phyloP scores from a whole-genome alignment of 176 grass and related monocot genomes.

The Saccharum officinarum region DNA sequence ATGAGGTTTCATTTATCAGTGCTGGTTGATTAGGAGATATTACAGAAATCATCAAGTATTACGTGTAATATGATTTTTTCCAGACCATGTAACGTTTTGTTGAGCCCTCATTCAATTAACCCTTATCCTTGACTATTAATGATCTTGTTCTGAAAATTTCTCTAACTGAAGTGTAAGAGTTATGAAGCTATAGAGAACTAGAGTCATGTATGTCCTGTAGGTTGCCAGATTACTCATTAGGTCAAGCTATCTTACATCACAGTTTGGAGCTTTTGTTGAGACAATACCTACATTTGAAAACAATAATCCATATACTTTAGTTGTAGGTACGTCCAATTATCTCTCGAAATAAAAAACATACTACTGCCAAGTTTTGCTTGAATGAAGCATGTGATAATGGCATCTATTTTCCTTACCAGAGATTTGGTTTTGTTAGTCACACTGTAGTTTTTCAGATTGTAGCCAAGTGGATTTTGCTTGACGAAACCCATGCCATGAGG shows the following conservation, averaged over 20 bases:
- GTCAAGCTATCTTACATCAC: neutral
- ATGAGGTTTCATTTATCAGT: neutral
- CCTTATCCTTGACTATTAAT: neutral
- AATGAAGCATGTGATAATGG: slow-evolving; percentile 37
- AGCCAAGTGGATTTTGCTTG: neutral
- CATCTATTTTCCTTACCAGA: neutral
- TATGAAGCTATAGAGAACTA: neutral
- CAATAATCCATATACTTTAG: neutral
- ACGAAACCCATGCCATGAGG: neutral
- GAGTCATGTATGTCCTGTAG: neutral
- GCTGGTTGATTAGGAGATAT: neutral
- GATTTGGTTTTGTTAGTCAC: neutral
- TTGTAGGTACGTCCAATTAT: neutral
- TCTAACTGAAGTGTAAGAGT: neutral
- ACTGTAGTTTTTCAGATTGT: neutral
- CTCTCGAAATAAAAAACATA: neutral
- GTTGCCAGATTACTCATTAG: neutral
- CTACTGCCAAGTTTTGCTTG: neutral
- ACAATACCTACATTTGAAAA: neutral
- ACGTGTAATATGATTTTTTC: neutral
- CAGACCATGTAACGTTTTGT: neutral
- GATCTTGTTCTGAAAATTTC: neutral
- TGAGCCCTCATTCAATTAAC: neutral
- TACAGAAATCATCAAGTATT: neutral
- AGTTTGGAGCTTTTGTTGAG: neutral